These are phyloP conservation scores for Filobasidium floriforme DNA, from an alignment of 768 basidiomycete genomes.

Conservation along the genomic window DNA sequence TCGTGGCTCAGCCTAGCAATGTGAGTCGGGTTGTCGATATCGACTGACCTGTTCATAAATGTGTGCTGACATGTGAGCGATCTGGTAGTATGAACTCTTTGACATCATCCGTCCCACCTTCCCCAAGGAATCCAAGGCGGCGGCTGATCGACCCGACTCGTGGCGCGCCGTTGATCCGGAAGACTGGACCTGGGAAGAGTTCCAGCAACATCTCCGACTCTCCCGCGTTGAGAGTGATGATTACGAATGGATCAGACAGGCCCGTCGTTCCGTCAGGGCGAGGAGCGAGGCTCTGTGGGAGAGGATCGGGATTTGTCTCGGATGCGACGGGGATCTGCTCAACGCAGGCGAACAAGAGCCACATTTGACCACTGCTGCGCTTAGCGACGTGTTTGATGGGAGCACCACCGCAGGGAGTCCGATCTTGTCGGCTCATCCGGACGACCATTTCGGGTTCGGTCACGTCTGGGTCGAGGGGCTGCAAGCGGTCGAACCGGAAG, in stretches of 20 bases:
- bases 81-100: slow-evolving; percentile 27
- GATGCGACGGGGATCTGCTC: slow-evolving; percentile 70
- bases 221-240: slow-evolving; percentile 62
- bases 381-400: slow-evolving; percentile 31
- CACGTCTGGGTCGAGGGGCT: slow-evolving; percentile 42
- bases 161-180: slow-evolving; percentile 54
- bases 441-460: slow-evolving; percentile 16
- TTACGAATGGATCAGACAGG: slow-evolving; percentile 62
- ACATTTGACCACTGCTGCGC: slow-evolving; percentile 28
- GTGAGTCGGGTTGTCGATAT: slow-evolving; percentile 34
- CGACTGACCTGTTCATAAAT: neutral
- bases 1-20: slow-evolving; percentile 61
- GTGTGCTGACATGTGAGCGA: slow-evolving; percentile 13
- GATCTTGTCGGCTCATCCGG: slow-evolving; percentile 7
- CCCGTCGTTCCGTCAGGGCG: slow-evolving; percentile 65
- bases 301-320: slow-evolving; percentile 75
- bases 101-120: slow-evolving; percentile 39
- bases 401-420: slow-evolving; percentile 12
- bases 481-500: slow-evolving; percentile 28
- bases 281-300: slow-evolving; percentile 87
- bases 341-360: slow-evolving; percentile 42
- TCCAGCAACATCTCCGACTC: slow-evolving; percentile 58
- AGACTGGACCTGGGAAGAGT: slow-evolving; percentile 65
- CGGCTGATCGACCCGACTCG: slow-evolving; percentile 41
- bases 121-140: slow-evolving; percentile 35